Base-by-base conservation (phyloP, 257 asterid species). In the Solanum piurae region DNA sequence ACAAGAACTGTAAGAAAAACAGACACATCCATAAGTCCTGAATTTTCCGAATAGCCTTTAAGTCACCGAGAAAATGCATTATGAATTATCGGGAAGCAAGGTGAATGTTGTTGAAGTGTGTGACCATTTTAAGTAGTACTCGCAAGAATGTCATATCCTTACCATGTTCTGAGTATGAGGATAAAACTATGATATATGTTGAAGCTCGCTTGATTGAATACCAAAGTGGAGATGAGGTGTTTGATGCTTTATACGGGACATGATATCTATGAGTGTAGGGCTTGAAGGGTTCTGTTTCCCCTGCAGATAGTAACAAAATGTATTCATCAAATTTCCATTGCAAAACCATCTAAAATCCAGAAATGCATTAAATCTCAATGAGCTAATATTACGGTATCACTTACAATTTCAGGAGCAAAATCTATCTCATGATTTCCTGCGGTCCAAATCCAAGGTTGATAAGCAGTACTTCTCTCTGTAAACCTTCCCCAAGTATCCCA, bases 401-500 rank as follows among this genome's bases (percentile, higher is more conserved):
- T 85, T 84, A 96, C 98, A 73, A 96, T 88, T 82, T 94, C 93
- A 10, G 99, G 99, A 36, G 92, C 94, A 87, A 89, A 96, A 90
- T 94, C 98, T 3, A 96, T 71, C 88, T 96, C 99, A n/a, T 95
- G 99, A 83, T 96, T 95, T 40, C 98, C 99, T 0, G 93, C 93
- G 0, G 96, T 92, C 98, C 98, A 96, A 89, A 95, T 93, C 98
- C 98, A 96, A 46, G 99, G 96, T 73, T 96, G 95, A 91, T 96
- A 94, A 34, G 99, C 98, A 83, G 83, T 91, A 33, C 94, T 93
- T 90, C 97, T 93, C 88, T 96, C 99, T 12, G 91, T 92, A 86
- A 95, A 95, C 86, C 99, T 93, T 29, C 87, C 98, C 98, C 99
- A 96, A 5, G 96, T 91, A 89, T 96, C 99, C 98, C 98, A 96